phyloP scores from a whole-genome alignment of 495 filamentous ascomycete genomes.

The Xylaria cubensis region DNA sequence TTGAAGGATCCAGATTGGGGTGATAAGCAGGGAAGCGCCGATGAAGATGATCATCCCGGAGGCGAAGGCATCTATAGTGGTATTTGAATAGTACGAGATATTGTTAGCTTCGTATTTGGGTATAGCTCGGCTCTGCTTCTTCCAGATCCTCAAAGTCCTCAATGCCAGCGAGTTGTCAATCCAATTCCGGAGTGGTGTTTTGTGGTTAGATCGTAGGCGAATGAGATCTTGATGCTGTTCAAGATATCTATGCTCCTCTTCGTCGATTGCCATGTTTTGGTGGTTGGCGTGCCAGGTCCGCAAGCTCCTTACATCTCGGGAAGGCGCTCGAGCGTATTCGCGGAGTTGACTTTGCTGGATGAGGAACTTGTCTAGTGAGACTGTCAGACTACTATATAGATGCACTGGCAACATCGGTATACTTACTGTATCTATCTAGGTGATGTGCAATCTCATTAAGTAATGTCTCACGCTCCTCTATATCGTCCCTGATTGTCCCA shows the following conservation, averaged over 20 bases:
- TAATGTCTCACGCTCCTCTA: not conserved
- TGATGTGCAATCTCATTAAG: not conserved
- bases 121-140: not conserved
- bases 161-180: not conserved
- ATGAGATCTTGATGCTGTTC: not conserved
- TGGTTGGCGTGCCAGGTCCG: not conserved
- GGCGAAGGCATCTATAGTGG: not conserved
- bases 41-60: not conserved
- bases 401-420: not conserved
- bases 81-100: conserved; percentile 8
- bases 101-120: not conserved
- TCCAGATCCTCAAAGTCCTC: not conserved
- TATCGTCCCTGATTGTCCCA: not conserved
- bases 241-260: not conserved
- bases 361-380: not conserved
- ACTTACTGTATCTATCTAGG: not conserved
- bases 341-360: conserved; percentile 7
- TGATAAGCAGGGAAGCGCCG: not conserved
- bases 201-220: not conserved
- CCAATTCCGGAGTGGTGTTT: not conserved
- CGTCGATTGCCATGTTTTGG: not conserved
- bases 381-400: not conserved
- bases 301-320: not conserved
- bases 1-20: not conserved
- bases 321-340: not conserved